phyloP scores from a whole-genome alignment of 768 basidiomycete genomes.

The Boletus sp. region DNA sequence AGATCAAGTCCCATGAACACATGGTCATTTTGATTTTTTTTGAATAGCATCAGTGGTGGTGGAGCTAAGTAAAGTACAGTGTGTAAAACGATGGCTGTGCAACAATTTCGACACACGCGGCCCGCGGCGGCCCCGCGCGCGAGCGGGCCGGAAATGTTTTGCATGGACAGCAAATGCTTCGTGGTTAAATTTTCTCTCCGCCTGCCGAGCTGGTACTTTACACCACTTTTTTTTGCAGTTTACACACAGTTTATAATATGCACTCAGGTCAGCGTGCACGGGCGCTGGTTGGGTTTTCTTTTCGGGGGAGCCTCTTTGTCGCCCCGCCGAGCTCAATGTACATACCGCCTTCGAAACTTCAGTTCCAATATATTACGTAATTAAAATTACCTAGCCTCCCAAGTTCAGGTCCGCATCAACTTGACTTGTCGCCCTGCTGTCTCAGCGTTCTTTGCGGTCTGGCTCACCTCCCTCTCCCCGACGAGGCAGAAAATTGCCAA shows the following conservation, averaged over 20 bases:
- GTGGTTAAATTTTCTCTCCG: too few relatives aligned
- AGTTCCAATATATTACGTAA: background rate
- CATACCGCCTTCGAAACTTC: too few relatives aligned
- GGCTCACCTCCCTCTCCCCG: background rate
- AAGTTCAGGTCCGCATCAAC: background rate
- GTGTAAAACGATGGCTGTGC: too few relatives aligned
- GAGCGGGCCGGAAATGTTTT: background rate
- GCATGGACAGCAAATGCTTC: background rate
- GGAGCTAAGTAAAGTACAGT: too few relatives aligned
- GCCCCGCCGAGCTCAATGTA: background rate
- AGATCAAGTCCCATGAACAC: background rate
- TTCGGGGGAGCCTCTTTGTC: background rate
- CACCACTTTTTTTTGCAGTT: background rate
- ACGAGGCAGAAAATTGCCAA: conserved; percentile 10
- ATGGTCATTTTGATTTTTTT: background rate
- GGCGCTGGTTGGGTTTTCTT: background rate
- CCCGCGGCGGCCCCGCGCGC: too few relatives aligned
- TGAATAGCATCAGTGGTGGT: too few relatives aligned
- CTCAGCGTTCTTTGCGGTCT: background rate
- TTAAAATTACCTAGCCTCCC: background rate
- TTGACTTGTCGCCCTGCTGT: background rate
- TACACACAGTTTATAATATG: background rate
- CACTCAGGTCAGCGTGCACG: background rate
- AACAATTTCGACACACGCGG: too few relatives aligned
- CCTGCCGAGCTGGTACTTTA: background rate